Evolutionary conservation across 2,329 filamentous ascomycete species (phyloP).

Genomic region (Cladophialophora yegresii): DNA sequence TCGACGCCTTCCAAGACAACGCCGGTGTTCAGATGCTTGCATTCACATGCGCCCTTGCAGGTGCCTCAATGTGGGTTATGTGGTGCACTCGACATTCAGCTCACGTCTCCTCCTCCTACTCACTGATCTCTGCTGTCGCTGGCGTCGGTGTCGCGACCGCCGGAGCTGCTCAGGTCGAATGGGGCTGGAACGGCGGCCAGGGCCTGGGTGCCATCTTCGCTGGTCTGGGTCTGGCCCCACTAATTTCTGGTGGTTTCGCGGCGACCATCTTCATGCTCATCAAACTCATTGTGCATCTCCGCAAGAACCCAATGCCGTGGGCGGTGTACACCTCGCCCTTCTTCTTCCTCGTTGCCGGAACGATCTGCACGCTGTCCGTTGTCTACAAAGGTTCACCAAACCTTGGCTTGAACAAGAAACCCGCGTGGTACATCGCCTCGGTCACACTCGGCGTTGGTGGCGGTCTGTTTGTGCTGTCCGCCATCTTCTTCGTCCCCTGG

Average conservation of each 20-base stretch:
- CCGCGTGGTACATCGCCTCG: constrained; percentile 65
- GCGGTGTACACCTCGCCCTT: constrained; percentile 72
- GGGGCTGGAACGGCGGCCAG: constrained; percentile 69
- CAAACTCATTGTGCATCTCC: constrained; percentile 69
- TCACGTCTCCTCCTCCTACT: constrained; percentile 73
- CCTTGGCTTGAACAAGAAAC: constrained; percentile 66
- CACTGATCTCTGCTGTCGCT: constrained; percentile 67
- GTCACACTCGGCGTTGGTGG: constrained; percentile 67
- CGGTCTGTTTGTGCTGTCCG: constrained; percentile 61
- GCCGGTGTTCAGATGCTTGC: constrained; percentile 69
- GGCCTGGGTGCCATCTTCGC: constrained; percentile 73
- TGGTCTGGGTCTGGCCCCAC: constrained; percentile 69
- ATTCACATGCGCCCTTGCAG: constrained; percentile 65
- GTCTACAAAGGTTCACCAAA: constrained; percentile 79
- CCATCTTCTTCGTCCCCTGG: constrained; percentile 73
- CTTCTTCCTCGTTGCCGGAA: constrained; percentile 75
- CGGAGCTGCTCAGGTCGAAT: constrained; percentile 63
- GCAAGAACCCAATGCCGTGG: constrained; percentile 71
- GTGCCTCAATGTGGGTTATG: constrained; percentile 73
- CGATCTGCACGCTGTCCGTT: constrained; percentile 70
- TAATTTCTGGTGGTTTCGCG: constrained; percentile 65
- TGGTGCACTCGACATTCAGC: constrained; percentile 74
- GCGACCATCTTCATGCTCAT: constrained; percentile 72
- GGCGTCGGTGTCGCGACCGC: constrained; percentile 69
- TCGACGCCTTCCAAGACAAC: constrained; percentile 59